Evolutionary conservation across 2,329 filamentous ascomycete genomes (phyloP).

Genomic region (Xylaria hypoxylon): DNA sequence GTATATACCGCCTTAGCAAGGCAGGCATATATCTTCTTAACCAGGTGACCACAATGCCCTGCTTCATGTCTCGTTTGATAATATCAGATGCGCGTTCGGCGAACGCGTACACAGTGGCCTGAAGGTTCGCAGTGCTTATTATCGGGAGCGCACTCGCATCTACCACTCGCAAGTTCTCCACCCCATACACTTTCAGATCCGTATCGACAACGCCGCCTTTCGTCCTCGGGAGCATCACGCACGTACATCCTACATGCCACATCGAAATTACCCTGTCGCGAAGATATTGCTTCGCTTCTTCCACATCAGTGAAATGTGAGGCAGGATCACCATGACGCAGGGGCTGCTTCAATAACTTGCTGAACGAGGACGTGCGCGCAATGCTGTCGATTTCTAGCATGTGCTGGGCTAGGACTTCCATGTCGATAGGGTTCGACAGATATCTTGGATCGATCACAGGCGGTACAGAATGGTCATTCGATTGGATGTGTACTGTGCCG

Average conservation of each 20-base stretch:
- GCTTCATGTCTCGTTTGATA: too few relatives aligned
- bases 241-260: slow-evolving; percentile 45
- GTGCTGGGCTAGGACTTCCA: slow-evolving; percentile 39
- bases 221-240: slow-evolving; percentile 51
- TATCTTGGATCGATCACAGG: slow-evolving; percentile 39
- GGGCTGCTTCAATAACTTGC: slow-evolving; percentile 39
- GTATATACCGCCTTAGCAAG: too few relatives aligned
- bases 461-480: slow-evolving; percentile 10
- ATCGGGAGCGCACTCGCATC: slow-evolving; percentile 43
- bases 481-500: slow-evolving; percentile 38
- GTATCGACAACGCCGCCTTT: slow-evolving; percentile 53
- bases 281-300: slow-evolving; percentile 40
- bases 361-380: slow-evolving; percentile 27
- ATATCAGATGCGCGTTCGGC: slow-evolving; percentile 15
- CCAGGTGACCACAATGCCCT: too few relatives aligned
- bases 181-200: slow-evolving; percentile 51
- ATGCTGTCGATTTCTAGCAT: slow-evolving; percentile 36
- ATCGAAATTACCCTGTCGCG: slow-evolving; percentile 38
- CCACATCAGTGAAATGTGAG: slow-evolving; percentile 21
- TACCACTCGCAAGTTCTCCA: slow-evolving; percentile 52
- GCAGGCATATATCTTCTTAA: too few relatives aligned
- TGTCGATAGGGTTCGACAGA: slow-evolving; percentile 38
- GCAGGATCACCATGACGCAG: neutral
- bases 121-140: slow-evolving; percentile 7
- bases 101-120: slow-evolving; percentile 16